Conservation (phyloP, 1,139 yeast species). For the Candida pseudoviswanathii region DNA sequence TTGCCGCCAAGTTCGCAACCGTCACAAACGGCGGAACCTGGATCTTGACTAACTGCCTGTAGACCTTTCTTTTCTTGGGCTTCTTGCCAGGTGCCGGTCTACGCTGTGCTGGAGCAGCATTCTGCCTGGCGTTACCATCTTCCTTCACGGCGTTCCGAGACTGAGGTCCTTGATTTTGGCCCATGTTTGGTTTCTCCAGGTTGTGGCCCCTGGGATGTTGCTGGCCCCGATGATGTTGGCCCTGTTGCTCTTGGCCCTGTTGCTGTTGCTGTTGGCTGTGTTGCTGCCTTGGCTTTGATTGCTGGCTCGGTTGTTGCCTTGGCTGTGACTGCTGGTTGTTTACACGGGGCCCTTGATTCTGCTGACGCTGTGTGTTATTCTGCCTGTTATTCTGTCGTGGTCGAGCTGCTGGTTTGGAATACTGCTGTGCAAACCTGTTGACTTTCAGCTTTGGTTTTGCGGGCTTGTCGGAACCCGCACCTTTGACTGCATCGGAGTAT, state of each 20-base stretch:
- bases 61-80: constrained; percentile 1
- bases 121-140: no score
- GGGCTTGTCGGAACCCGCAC: neutral
- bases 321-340: neutral
- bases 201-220: no score
- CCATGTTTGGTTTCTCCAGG: no score
- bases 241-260: constrained; percentile 10
- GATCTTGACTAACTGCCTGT: constrained; percentile 30
- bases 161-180: no score
- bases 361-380: neutral
- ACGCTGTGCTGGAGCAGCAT: no score
- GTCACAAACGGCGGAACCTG: constrained; percentile 74
- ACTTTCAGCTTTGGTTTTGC: constrained; percentile 9
- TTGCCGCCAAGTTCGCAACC: constrained; percentile 73
- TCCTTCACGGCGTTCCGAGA: no score
- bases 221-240: no score
- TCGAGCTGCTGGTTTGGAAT: constrained; percentile 4
- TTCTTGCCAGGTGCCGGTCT: constrained; percentile 13
- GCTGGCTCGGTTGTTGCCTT: neutral
- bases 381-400: neutral
- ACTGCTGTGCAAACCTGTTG: constrained; percentile 16
- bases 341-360: no score
- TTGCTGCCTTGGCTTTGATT: neutral
- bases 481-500: neutral
- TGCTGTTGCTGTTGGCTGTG: constrained; percentile 7